phyloP scores from a whole-genome alignment of 2,329 filamentous ascomycete genomes.

The Sclerotinia spermophila region DNA sequence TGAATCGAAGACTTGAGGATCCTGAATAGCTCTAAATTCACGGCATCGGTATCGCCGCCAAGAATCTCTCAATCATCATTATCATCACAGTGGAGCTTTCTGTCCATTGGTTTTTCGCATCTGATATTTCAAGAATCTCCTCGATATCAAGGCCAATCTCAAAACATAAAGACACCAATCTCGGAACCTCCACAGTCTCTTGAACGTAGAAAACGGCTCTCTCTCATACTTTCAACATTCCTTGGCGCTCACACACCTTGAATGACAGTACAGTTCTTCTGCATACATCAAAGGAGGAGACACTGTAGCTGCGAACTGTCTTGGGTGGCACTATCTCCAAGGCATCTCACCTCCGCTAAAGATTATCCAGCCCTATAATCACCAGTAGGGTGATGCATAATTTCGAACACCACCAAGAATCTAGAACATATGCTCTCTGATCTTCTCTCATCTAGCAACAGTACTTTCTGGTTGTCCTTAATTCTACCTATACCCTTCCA shows the following conservation, averaged over 20 bases:
- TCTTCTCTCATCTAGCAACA: neutral
- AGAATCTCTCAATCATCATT: neutral
- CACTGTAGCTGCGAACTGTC: neutral
- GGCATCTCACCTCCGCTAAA: neutral
- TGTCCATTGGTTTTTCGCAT: neutral
- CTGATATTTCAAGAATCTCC: constrained; percentile 5
- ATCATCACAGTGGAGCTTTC: neutral
- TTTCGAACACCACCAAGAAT: neutral
- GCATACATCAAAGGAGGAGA: neutral
- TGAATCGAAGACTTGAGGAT: constrained; percentile 1
- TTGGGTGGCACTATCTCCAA: neutral
- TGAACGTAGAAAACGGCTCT: neutral
- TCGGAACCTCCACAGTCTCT: neutral
- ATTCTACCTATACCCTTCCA: neutral
- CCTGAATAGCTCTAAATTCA: neutral
- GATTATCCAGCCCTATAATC: neutral
- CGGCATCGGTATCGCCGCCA: neutral
- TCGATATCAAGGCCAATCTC: constrained; percentile 1
- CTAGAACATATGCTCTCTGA: constrained; percentile 10
- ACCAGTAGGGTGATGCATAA: neutral
- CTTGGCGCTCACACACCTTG: neutral
- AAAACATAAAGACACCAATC: neutral
- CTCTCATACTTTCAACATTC: neutral
- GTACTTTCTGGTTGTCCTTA: constrained; percentile 14
- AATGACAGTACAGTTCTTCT: neutral